Evolutionary conservation across 331 rosid genomes (phyloP).

Genomic region (Acacia concinna): DNA sequence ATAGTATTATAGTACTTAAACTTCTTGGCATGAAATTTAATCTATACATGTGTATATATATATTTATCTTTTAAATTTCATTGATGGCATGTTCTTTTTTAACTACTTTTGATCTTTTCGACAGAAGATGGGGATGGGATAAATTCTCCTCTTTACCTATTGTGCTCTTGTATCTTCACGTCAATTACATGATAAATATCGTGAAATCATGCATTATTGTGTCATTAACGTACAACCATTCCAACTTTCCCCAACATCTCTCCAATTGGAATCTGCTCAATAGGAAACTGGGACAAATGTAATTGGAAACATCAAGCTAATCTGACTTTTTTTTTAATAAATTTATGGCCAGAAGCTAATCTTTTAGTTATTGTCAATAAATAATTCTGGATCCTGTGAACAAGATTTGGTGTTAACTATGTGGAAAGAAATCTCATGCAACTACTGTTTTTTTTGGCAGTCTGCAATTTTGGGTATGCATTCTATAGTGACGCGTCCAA

Average conservation of each 20-base stretch:
- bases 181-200: background rate
- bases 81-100: background rate
- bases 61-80: no score
- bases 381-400: background rate
- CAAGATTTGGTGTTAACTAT: background rate
- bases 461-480: conserved; percentile 90
- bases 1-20: background rate
- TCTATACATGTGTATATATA: no score
- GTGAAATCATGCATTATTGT: background rate
- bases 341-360: no score
- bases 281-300: background rate
- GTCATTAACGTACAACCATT: background rate
- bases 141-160: background rate
- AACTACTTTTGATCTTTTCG: background rate
- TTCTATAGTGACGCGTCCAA: conserved; percentile 70
- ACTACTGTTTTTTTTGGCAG: conserved; percentile 47
- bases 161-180: background rate
- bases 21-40: no score
- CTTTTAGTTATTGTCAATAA: background rate
- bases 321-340: no score
- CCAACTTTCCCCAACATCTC: background rate
- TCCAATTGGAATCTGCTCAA: background rate
- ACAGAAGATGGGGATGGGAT: background rate
- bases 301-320: background rate
- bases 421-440: conserved; percentile 23